These are phyloP conservation scores for Suhomyces sp. DNA, from an alignment of 805 yeast species.

Conservation along the genomic window DNA sequence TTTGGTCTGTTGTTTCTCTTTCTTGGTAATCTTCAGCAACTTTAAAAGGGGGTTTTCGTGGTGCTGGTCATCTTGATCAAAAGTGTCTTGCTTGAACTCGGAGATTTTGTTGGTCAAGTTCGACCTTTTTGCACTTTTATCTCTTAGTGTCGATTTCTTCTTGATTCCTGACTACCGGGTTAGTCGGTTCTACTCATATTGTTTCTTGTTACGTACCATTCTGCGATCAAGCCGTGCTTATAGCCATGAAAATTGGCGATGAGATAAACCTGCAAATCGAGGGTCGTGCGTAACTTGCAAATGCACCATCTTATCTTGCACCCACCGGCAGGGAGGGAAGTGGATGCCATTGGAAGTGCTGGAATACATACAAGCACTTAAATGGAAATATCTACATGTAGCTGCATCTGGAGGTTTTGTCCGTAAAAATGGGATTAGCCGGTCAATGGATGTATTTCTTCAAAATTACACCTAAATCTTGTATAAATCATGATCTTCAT, in stretches of 20 bases:
- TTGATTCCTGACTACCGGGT: constrained; percentile 24
- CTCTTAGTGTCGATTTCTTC: constrained; percentile 36
- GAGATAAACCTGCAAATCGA: neutral
- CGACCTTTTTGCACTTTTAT: constrained; percentile 25
- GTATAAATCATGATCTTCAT: too few species aligned
- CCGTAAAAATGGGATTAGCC: too few species aligned
- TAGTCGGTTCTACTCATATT: neutral
- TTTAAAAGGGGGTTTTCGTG: constrained; percentile 51
- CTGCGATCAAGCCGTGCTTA: neutral
- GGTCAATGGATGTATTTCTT: neutral
- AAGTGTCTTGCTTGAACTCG: constrained; percentile 21
- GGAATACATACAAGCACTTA: too few species aligned
- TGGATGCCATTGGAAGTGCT: too few species aligned
- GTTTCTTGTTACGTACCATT: constrained; percentile 5
- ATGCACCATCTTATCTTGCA: neutral
- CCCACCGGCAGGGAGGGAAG: too few species aligned
- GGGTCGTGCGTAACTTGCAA: constrained; percentile 1
- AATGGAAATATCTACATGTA: neutral
- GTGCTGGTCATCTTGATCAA: constrained; percentile 7
- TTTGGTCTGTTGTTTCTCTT: constrained; percentile 46
- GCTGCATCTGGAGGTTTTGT: neutral
- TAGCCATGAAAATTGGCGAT: neutral
- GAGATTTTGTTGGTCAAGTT: constrained; percentile 24
- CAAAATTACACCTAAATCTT: neutral
- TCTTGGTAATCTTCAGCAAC: constrained; percentile 50